Conservation (phyloP, 2,329 filamentous ascomycete species). For the Colletotrichum somersetense region DNA sequence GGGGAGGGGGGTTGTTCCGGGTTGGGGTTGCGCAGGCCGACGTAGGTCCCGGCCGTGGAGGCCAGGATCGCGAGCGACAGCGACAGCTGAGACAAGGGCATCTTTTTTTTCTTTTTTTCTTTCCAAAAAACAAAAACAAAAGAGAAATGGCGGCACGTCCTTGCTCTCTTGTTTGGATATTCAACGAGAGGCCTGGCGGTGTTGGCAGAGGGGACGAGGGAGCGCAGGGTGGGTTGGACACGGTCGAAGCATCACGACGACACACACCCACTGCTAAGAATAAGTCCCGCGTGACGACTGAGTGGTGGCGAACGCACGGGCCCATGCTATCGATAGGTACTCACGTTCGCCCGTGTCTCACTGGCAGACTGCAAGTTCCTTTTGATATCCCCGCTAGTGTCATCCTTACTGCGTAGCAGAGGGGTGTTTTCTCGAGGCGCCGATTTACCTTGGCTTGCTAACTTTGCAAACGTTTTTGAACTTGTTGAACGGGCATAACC, state of each 20-base stretch:
- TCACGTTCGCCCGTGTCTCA: rapidly evolving
- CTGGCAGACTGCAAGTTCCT: neutral
- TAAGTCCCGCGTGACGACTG: neutral
- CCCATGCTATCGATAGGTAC: neutral
- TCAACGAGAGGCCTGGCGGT: neutral
- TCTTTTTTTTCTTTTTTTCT: neutral
- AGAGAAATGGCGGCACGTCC: neutral
- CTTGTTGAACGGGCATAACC: neutral
- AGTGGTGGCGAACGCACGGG: constrained; percentile 13
- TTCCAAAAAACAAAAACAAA: neutral
- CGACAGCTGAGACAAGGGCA: neutral
- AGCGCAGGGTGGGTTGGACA: neutral
- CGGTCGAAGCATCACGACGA: neutral
- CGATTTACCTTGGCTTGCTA: neutral
- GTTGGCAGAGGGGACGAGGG: neutral
- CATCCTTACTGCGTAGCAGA: neutral
- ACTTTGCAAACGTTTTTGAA: no score
- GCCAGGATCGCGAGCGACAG: constrained; percentile 43
- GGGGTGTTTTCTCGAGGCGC: neutral
- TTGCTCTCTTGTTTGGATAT: neutral
- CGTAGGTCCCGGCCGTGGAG: constrained; percentile 49
- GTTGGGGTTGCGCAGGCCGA: constrained; percentile 50
- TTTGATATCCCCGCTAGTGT: neutral
- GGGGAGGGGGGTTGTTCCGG: constrained; percentile 40
- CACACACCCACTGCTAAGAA: neutral